Conservation (phyloP, 2,329 filamentous ascomycete species). For the Colletotrichum scovillei region DNA sequence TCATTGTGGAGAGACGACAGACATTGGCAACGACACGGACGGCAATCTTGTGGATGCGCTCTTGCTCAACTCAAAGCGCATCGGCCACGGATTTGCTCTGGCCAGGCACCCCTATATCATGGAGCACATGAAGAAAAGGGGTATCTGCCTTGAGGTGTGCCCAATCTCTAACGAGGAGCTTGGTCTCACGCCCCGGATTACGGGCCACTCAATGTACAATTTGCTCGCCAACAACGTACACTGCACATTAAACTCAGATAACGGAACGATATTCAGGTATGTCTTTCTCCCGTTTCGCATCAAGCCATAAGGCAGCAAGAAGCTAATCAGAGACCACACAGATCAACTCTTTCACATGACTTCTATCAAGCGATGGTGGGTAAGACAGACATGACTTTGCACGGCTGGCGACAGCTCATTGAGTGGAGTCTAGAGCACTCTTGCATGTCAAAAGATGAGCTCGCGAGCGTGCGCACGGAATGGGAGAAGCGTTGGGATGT, state of each 20-base stretch:
- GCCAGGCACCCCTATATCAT: conserved; percentile 75
- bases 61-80: conserved; percentile 73
- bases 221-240: conserved; percentile 79
- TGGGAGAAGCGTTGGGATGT: conserved; percentile 68
- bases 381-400: conserved; percentile 72
- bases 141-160: conserved; percentile 79
- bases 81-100: conserved; percentile 80
- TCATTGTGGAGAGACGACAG: conserved; percentile 81
- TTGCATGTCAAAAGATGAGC: conserved; percentile 60
- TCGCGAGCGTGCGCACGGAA: conserved; percentile 46
- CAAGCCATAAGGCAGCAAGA: conserved; percentile 10
- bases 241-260: conserved; percentile 81
- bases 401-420: conserved; percentile 77
- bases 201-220: conserved; percentile 74
- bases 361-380: conserved; percentile 83
- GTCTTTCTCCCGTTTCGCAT: conserved; percentile 22
- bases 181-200: conserved; percentile 73
- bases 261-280: conserved; percentile 78
- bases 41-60: conserved; percentile 78
- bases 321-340: conserved; percentile 43
- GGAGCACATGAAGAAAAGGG: conserved; percentile 70
- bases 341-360: conserved; percentile 78
- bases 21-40: conserved; percentile 72
- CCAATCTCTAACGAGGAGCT: conserved; percentile 83
- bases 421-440: conserved; percentile 73